phyloP scores from a whole-genome alignment of 352 stramenopile species.

The Globisporangium spinosum region DNA sequence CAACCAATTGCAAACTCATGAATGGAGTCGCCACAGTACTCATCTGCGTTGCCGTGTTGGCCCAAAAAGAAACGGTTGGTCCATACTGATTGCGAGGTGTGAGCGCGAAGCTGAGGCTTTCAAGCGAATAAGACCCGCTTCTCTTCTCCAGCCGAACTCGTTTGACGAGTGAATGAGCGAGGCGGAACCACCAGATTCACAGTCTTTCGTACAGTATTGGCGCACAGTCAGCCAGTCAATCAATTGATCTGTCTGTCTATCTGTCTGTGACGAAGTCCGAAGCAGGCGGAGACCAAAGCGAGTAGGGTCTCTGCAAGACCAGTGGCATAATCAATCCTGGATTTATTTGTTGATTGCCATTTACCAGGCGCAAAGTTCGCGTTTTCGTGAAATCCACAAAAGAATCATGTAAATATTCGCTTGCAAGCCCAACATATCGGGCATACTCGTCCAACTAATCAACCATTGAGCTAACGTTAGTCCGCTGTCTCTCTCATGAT shows the following conservation, averaged over 20 bases:
- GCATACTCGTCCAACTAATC: not conserved
- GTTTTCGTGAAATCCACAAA: not conserved
- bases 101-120: not conserved
- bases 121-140: not conserved
- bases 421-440: too few species aligned
- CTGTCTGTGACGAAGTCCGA: not conserved
- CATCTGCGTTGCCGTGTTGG: not conserved
- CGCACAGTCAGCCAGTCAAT: not conserved
- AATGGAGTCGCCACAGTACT: not conserved
- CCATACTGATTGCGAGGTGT: not conserved
- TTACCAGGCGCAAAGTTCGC: not conserved
- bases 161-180: not conserved
- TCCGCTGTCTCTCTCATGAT: not conserved
- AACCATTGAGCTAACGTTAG: not conserved
- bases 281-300: not conserved
- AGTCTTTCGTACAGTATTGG: not conserved
- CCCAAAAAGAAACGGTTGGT: too few species aligned
- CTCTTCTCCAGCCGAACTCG: not conserved
- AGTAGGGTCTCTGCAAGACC: not conserved
- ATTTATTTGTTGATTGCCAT: conserved; percentile 16
- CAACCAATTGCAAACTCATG: not conserved
- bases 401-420: not conserved
- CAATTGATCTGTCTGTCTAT: not conserved
- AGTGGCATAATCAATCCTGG: conserved; percentile 4
- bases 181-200: not conserved